phyloP scores from a whole-genome alignment of 148 eudicot genomes.

The Persicaria maculosa region DNA sequence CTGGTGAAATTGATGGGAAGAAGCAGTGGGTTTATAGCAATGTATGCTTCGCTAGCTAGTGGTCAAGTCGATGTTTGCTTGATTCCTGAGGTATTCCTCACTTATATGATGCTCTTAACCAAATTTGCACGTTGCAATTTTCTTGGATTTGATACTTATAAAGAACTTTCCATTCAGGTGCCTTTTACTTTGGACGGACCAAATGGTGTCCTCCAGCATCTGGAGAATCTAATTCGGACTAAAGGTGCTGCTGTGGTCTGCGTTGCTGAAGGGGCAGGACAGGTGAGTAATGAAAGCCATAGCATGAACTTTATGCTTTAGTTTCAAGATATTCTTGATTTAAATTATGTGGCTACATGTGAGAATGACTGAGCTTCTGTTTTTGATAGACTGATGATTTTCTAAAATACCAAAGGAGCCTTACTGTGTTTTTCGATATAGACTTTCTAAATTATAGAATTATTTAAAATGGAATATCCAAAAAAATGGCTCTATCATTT shows the following conservation, averaged over 20 bases:
- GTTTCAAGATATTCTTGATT: background rate
- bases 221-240: constrained; percentile 37
- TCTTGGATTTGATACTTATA: constrained; percentile 5
- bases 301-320: background rate
- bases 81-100: constrained; percentile 38
- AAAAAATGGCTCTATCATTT: too few species aligned
- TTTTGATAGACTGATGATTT: background rate
- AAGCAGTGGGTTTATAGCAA: constrained; percentile 51
- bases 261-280: constrained; percentile 52
- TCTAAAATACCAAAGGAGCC: background rate
- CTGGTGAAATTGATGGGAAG: constrained; percentile 51
- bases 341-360: background rate
- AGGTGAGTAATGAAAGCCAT: constrained; percentile 24
- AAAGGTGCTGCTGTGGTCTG: constrained; percentile 45
- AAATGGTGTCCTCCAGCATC: constrained; percentile 33
- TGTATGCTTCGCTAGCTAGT: constrained; percentile 53
- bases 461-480: background rate
- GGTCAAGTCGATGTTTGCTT: constrained; percentile 46
- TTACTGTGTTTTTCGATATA: background rate
- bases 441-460: background rate
- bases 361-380: background rate
- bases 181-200: constrained; percentile 39
- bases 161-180: constrained; percentile 19
- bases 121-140: background rate
- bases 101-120: background rate